Evolutionary conservation across 192 early-diverging fungal genomes (phyloP).

Genomic region (Backusella macrospora): DNA sequence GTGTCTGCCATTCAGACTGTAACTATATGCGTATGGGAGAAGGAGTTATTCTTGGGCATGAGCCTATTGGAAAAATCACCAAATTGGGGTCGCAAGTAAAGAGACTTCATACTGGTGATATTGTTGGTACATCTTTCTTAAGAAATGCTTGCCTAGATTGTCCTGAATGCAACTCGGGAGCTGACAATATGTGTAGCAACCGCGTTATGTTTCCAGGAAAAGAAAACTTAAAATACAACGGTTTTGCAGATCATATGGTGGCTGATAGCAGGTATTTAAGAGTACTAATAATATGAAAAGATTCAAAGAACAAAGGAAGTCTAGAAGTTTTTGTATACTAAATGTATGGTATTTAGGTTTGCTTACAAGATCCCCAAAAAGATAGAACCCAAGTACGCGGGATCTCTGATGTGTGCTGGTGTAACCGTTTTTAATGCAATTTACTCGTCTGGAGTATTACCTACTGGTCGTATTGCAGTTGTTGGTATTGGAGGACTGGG

Average conservation of each 20-base stretch:
- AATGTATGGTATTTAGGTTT: slow-evolving; percentile 41
- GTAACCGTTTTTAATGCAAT: slow-evolving; percentile 76
- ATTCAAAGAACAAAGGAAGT: not conserved
- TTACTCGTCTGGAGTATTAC: slow-evolving; percentile 57
- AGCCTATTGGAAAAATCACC: slow-evolving; percentile 65
- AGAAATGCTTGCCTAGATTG: slow-evolving; percentile 56
- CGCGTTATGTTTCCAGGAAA: slow-evolving; percentile 49
- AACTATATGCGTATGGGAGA: slow-evolving; percentile 12
- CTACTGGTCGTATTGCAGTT: slow-evolving; percentile 69
- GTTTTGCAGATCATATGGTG: slow-evolving; percentile 57
- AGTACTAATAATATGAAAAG: not conserved
- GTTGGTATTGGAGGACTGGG: slow-evolving; percentile 67
- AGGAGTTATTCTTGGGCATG: slow-evolving; percentile 54
- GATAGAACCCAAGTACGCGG: slow-evolving; percentile 60
- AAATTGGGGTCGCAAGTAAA: slow-evolving; percentile 59
- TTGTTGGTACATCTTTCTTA: slow-evolving; percentile 62
- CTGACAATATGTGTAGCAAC: slow-evolving; percentile 54
- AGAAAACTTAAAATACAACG: slow-evolving; percentile 55
- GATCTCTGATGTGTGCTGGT: slow-evolving; percentile 83
- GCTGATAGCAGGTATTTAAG: slow-evolving; percentile 35
- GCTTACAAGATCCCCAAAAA: slow-evolving; percentile 64
- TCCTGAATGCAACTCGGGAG: slow-evolving; percentile 47
- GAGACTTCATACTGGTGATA: slow-evolving; percentile 58
- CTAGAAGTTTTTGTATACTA: not conserved
- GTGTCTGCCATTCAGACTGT: not conserved